phyloP scores from a whole-genome alignment of 345 rosid species.

The Lepidium aucheri region DNA sequence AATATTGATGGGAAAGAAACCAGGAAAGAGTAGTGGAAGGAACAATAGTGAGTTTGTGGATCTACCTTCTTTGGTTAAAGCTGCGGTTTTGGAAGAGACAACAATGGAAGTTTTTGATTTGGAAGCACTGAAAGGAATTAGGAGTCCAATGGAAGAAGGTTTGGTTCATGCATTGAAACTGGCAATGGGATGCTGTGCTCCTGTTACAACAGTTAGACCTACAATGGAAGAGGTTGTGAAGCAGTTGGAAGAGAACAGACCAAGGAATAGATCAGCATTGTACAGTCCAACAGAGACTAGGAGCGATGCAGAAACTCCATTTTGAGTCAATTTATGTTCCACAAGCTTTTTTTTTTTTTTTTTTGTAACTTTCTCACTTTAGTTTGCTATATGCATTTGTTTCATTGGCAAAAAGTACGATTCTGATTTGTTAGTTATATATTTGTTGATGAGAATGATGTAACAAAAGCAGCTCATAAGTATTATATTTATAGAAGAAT shows the following conservation, averaged over 20 bases:
- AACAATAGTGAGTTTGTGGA: slow-evolving; percentile 48
- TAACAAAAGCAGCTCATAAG: slow-evolving; percentile 2
- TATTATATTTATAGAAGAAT: not conserved
- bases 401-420: slow-evolving; percentile 2
- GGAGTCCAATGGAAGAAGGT: slow-evolving; percentile 97
- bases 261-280: slow-evolving; percentile 90
- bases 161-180: slow-evolving; percentile 91
- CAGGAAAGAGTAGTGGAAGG: slow-evolving; percentile 65
- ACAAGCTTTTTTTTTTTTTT: not conserved
- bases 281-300: slow-evolving; percentile 89
- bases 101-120: slow-evolving; percentile 90
- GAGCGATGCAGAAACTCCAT: slow-evolving; percentile 81
- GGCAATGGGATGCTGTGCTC: slow-evolving; percentile 99
- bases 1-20: slow-evolving; percentile 86
- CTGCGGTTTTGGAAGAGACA: slow-evolving; percentile 90
- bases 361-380: not conserved
- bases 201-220: slow-evolving; percentile 84
- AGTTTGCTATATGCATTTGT: slow-evolving; percentile 15
- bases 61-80: slow-evolving; percentile 85
- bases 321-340: slow-evolving; percentile 22
- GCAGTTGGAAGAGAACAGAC: slow-evolving; percentile 94
- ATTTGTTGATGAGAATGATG: not conserved
- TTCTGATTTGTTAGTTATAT: not conserved
- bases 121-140: slow-evolving; percentile 77
- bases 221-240: slow-evolving; percentile 94